phyloP scores from a whole-genome alignment of 139 green algal genomes.

The Micromonas commoda region DNA sequence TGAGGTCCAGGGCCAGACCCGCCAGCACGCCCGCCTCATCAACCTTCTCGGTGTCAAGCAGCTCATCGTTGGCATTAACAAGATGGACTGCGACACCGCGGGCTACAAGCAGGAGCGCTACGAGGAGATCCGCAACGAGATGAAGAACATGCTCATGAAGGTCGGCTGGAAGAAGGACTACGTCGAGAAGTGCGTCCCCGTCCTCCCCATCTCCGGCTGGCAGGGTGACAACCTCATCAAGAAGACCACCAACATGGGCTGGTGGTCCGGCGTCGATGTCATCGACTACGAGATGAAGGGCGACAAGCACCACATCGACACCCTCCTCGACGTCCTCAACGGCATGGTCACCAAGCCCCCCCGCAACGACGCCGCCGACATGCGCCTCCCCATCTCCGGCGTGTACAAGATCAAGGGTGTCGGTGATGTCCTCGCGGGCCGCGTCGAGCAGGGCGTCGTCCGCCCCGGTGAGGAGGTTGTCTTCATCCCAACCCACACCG shows the following conservation, averaged over 20 bases:
- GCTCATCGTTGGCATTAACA: slow-evolving; percentile 78
- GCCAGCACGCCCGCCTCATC: slow-evolving; percentile 95
- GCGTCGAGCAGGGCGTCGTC: slow-evolving; percentile 93
- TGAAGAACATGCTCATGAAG: slow-evolving; percentile 78
- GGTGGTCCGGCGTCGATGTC: slow-evolving; percentile 83
- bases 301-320: slow-evolving; percentile 58
- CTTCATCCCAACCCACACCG: slow-evolving; percentile 66
- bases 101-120: slow-evolving; percentile 89
- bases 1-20: slow-evolving; percentile 96
- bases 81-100: slow-evolving; percentile 89
- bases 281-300: slow-evolving; percentile 45
- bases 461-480: slow-evolving; percentile 84
- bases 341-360: slow-evolving; percentile 67
- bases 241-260: slow-evolving; percentile 87
- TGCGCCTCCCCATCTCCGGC: slow-evolving; percentile 88
- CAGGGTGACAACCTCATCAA: slow-evolving; percentile 99
- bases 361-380: slow-evolving; percentile 70
- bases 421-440: slow-evolving; percentile 92
- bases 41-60: slow-evolving; percentile 98
- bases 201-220: slow-evolving; percentile 98
- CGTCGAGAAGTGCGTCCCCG: slow-evolving; percentile 75
- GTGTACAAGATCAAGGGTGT: slow-evolving; percentile 99
- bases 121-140: slow-evolving; percentile 95
- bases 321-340: slow-evolving; percentile 85
- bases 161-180: slow-evolving; percentile 83